Evolutionary conservation across 805 yeast genomes (phyloP), one percentile per base, ranked within the genome.

Genomic region (Pichia exigua): DNA sequence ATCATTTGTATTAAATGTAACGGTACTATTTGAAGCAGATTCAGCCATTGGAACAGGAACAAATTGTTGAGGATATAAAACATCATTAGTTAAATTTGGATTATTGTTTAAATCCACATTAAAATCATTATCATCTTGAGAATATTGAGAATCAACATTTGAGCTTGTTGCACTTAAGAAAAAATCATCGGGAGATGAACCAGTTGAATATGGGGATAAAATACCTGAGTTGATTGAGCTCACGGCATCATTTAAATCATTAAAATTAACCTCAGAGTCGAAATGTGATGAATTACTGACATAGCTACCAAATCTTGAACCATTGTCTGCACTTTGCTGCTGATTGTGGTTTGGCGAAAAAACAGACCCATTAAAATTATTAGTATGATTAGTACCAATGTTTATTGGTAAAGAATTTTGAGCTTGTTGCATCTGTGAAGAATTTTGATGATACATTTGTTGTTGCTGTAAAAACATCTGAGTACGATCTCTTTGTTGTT

Each of bases 111-210:
- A 21, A 22, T 49, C 58, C 20, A 51, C 46, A 30, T 52, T 44
- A 30, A 50, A 49, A 24, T 45, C 58, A 35, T 43, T 49, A 15
- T 42, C 46, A 38, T 53, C 58, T 2, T 47, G 49, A 41, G 55
- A 49, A n/a, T 49, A 54, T 45, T 55, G 58, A 22, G 58, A 56
- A 41, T 50, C 58, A 11, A 51, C 55, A 40, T 56, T 54, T 35
- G 53, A 47, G 26, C 49, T 52, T 8, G 59, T 51, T 35, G 57
- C 50, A 24, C 56, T 56, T 10, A 65, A 56, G n/a, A 68, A 57
- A 44, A 66, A 61, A 18, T 61, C 68, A 46, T 68, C 72, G 5
- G 73, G 73, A 3, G 72, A 68, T 1, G 73, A 69, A 9, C 70
- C 72, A 11, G 65, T 58, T 11, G 70, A 65, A 50, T 65, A 67